Evolutionary conservation across 129 eudicot species (phyloP).

Genomic region (Helianthus tuberosus): DNA sequence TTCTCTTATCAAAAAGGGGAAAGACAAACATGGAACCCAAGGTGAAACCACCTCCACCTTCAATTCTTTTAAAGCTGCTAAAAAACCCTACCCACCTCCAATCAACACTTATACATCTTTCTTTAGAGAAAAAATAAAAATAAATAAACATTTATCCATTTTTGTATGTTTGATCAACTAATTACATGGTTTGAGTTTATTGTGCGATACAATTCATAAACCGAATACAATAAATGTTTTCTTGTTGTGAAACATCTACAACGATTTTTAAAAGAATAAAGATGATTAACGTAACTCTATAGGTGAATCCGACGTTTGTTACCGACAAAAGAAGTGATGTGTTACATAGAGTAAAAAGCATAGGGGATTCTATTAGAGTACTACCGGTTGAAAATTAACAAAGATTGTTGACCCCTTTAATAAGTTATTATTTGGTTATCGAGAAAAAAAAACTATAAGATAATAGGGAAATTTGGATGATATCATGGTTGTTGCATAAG

Average conservation of each 20-base stretch:
- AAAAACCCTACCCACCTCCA: conserved; percentile 35
- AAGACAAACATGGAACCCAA: conserved; percentile 34
- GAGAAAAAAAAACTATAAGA: too few relatives aligned
- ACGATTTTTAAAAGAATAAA: not conserved
- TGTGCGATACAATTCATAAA: not conserved
- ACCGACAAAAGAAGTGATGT: too few relatives aligned
- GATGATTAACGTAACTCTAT: not conserved
- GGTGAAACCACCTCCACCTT: conserved; percentile 12
- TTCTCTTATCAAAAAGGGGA: not conserved
- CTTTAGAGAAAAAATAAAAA: not conserved
- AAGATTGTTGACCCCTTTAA: too few relatives aligned
- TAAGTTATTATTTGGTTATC: too few relatives aligned
- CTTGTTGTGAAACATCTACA: too few relatives aligned
- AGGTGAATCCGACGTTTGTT: too few relatives aligned
- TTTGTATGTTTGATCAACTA: not conserved
- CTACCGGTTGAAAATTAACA: too few relatives aligned
- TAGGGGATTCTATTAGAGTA: too few relatives aligned
- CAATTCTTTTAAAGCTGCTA: conserved; percentile 29
- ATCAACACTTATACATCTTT: conserved; percentile 26
- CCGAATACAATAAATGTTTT: too few relatives aligned
- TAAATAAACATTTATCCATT: not conserved
- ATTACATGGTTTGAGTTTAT: not conserved
- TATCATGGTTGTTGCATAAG: too few relatives aligned
- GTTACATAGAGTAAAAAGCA: too few relatives aligned
- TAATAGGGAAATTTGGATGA: too few relatives aligned